Conservation (phyloP, 176 grass and related monocot species). For the Bolboschoenus planiculmis region DNA sequence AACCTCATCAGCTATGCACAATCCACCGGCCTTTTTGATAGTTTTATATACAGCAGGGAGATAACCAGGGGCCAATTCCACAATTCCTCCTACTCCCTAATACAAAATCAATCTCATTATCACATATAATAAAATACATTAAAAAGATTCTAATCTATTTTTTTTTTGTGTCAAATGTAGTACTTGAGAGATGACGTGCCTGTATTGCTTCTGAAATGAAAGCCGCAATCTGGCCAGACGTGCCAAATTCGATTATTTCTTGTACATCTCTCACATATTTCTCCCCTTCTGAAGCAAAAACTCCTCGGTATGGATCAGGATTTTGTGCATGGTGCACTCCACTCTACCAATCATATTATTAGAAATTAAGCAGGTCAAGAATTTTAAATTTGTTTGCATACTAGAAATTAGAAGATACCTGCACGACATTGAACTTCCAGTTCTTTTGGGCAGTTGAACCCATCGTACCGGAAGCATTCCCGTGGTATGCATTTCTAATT, state of each 20-base stretch:
- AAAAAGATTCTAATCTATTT: neutral
- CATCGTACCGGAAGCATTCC: constrained; percentile 84
- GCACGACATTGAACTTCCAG: constrained; percentile 92
- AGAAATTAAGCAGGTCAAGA: neutral
- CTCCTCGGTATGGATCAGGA: constrained; percentile 83
- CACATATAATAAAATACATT: neutral
- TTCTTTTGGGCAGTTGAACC: constrained; percentile 81
- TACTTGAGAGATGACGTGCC: constrained; percentile 6
- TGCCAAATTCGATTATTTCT: constrained; percentile 96
- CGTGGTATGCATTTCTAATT: constrained; percentile 83
- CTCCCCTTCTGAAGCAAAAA: constrained; percentile 57
- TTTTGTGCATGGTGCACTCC: constrained; percentile 88
- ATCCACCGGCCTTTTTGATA: constrained; percentile 63
- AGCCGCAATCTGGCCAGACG: constrained; percentile 64
- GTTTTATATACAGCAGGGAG: constrained; percentile 61
- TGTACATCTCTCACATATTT: constrained; percentile 77
- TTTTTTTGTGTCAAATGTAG: neutral
- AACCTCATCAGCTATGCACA: constrained; percentile 95
- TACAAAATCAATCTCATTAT: neutral
- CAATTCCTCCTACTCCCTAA: constrained; percentile 89
- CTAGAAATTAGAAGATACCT: constrained; percentile 32
- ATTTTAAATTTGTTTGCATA: neutral
- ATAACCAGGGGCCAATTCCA: constrained; percentile 77
- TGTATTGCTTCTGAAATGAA: constrained; percentile 95
- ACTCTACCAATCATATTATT: constrained; percentile 32